Evolutionary conservation across 768 basidiomycete genomes (phyloP), one percentile per base, ranked within the genome.

Genomic region (Leucocoprinus birnbaumii): DNA sequence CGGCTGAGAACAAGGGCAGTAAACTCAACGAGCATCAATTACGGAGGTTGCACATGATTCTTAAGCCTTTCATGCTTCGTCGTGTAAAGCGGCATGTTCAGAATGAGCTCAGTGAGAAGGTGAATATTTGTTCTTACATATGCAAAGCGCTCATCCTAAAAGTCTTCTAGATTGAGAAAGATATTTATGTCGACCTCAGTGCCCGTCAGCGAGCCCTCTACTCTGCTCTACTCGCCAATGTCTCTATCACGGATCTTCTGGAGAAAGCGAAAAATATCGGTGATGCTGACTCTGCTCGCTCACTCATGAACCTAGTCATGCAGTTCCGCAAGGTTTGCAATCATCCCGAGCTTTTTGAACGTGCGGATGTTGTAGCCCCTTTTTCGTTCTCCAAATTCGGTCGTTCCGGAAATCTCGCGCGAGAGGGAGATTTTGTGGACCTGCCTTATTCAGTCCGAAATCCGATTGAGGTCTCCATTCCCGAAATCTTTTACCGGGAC

Each of bases 271-370:
- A 91, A 3, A 91, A 91, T 60, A 84, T 93, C 57, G 90, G 93
- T 14, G 93, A 96, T 62, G 90, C 85, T 5, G 91, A 94, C 61
- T 92, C 91, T 26, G 93, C 94, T 49, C 86, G 93, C 51, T 92
- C 94, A 6, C 75, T 99, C 57, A 98, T 98, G 96, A 99, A 98
- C 70, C 80, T 99, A 57, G 97, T 99, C 58, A 99, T 99, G 97
- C 97, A 99, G 68, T 98, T 98, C 79, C 87, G 97, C 61, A 99
- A 99, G 79, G 93, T 91, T 59, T 98, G 96, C 79, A 98, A 98
- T 63, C 97, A 99, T 62, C 97, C 97, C 0, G 96, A 98, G 67
- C 80, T 99, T 25, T 99, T 99, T 67, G 94, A 98, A 68, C 85
- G 97, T 14, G 95, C 95, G 24, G 97, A 98, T 67, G 95, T 99